Evolutionary conservation across 2,329 filamentous ascomycete species (phyloP).

Genomic region (Zalaria sp.): DNA sequence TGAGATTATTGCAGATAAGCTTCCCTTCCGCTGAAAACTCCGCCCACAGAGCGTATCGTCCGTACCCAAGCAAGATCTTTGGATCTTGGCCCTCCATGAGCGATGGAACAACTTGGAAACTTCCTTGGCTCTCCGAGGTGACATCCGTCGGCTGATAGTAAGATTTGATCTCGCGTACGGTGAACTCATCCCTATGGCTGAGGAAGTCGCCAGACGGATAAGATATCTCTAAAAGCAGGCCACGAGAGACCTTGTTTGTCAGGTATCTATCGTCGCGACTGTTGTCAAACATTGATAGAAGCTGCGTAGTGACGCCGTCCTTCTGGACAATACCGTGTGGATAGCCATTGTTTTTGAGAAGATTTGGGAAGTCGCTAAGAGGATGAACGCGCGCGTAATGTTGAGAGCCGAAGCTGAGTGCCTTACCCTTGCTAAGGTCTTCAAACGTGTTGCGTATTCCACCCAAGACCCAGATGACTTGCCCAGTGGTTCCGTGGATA

Average conservation of each 20-base stretch:
- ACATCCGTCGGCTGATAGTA: constrained; percentile 14
- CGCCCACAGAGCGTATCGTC: constrained; percentile 23
- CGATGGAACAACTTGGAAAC: constrained; percentile 20
- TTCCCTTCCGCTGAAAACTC: constrained; percentile 29
- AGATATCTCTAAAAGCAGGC: constrained; percentile 2
- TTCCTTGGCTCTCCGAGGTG: constrained; percentile 11
- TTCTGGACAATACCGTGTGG: constrained; percentile 6
- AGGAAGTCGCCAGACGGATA: neutral
- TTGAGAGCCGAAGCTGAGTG: constrained; percentile 10
- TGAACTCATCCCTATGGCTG: neutral
- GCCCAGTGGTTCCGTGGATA: constrained; percentile 31
- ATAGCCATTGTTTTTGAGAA: constrained; percentile 1
- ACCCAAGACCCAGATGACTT: constrained; percentile 34
- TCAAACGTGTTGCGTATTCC: constrained; percentile 10
- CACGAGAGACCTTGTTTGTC: neutral
- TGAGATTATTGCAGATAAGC: constrained; percentile 25
- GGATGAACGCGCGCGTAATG: constrained; percentile 18
- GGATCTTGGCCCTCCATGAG: constrained; percentile 22
- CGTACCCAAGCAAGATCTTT: constrained; percentile 43
- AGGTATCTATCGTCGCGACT: constrained; percentile 7
- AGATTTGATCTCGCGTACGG: constrained; percentile 14
- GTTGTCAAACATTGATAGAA: constrained; percentile 40
- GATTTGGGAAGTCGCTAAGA: constrained; percentile 29
- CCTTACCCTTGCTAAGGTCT: constrained; percentile 9
- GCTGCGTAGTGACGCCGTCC: constrained; percentile 20